Evolutionary conservation across 2,329 filamentous ascomycete species (phyloP), one percentile per base, ranked within the genome.

Genomic region (Shiraia sp.): DNA sequence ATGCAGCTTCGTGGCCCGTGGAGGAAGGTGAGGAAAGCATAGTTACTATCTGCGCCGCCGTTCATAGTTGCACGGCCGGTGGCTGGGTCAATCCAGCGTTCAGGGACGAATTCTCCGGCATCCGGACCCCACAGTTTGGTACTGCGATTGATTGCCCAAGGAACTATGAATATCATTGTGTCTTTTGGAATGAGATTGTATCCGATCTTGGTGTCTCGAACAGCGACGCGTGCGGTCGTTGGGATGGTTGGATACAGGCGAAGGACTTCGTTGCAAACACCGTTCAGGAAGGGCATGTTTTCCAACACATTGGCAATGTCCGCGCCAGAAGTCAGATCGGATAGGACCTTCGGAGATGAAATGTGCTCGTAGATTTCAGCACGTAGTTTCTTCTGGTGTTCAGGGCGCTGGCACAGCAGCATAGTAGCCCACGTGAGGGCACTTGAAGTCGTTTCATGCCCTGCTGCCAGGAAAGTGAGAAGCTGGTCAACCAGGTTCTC

Each of bases 381-480:
- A 15, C 88, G 84, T 3, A 95, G 79, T 2, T 78, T 77, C 15
- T 68, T 69, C 69, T 93, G 87, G 2, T 87, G 73, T 1, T 82
- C 76, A 0, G 81, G 83, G 55, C 89, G 69, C 14, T 77, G 75
- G 54, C 81, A 81, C n/a, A 93, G 78, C 30, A 85, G 72, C 61
- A 90, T 88, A 6, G 83, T 70, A 3, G 85, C 80, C 86, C 87
- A 92, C n/a, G 84, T 86, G 62, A 93, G 76, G 13, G 87, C 79
- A 1, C 83, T 79, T 1, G 88, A 82, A 0, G 87, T 91, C 1
- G 88, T 92, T 70, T 92, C 87, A 66, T 92, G 88, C 74, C 77
- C 78, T 3, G 78, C 77, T 2, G 78, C 79, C 3, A 82, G 57
- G 50, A 80, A 80, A 0, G 79, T 82, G 17, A 82, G 59, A 1